Evolutionary conservation across 495 filamentous ascomycete genomes (phyloP).

Genomic region (Aspergillus baeticus): DNA sequence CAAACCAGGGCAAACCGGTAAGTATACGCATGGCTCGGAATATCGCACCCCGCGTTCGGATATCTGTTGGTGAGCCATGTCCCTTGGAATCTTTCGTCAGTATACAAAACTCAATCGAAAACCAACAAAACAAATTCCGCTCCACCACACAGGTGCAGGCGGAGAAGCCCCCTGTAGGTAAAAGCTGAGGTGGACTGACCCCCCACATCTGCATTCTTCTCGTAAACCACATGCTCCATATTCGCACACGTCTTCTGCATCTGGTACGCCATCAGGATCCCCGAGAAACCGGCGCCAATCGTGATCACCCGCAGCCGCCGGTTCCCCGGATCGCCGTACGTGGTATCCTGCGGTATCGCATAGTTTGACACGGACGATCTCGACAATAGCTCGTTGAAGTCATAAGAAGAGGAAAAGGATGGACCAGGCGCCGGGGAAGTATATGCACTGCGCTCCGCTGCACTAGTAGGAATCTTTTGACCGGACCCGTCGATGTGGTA

Average conservation of each 20-base stretch:
- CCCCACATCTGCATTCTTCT: not conserved
- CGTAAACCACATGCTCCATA: slow-evolving; percentile 1
- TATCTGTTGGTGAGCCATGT: slow-evolving; percentile 1
- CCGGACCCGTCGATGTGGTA: not conserved
- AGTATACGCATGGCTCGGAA: slow-evolving; percentile 1
- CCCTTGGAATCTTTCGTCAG: no score
- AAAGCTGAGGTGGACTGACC: no score
- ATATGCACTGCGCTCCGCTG: no score
- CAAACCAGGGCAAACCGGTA: not conserved
- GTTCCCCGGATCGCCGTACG: not conserved
- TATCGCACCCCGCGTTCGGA: not conserved
- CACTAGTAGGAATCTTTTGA: no score
- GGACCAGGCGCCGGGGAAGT: no score
- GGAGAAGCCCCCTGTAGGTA: no score
- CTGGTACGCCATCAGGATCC: slow-evolving; percentile 1
- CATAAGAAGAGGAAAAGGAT: no score
- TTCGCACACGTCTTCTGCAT: not conserved
- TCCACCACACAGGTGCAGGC: no score
- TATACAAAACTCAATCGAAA: no score
- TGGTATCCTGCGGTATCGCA: not conserved
- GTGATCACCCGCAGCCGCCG: slow-evolving; percentile 1
- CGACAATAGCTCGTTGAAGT: no score
- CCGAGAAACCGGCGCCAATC: not conserved
- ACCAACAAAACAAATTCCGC: no score
- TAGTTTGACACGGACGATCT: not conserved